phyloP scores from a whole-genome alignment of 164 flowering plant species.

The Paratinospora sagittata region DNA sequence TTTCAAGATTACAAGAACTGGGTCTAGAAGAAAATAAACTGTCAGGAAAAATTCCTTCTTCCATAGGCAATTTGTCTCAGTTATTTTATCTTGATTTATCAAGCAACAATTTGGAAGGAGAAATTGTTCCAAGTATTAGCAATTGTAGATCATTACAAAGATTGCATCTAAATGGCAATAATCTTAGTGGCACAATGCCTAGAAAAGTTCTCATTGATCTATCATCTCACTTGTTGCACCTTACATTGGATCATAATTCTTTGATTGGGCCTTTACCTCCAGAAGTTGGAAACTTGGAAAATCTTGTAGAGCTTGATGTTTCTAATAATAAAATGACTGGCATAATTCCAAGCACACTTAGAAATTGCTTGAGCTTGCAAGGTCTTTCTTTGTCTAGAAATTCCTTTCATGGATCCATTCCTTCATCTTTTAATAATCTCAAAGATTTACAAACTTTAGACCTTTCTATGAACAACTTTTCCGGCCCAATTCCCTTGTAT shows the following conservation, averaged over 20 bases:
- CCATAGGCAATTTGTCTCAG: background rate
- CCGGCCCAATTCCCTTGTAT: constrained; percentile 12
- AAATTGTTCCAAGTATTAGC: background rate
- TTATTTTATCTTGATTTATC: background rate
- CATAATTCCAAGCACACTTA: constrained; percentile 7
- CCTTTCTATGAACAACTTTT: constrained; percentile 2
- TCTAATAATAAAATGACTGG: constrained; percentile 12
- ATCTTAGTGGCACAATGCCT: background rate
- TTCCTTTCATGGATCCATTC: background rate
- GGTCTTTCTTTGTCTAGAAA: background rate
- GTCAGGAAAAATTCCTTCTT: constrained; percentile 3
- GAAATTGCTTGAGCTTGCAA: background rate
- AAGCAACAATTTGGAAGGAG: constrained; percentile 3
- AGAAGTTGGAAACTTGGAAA: background rate
- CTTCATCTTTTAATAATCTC: background rate
- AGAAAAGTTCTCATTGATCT: background rate
- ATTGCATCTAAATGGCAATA: background rate
- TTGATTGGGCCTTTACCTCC: background rate
- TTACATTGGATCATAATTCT: too few relatives aligned
- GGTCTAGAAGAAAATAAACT: background rate
- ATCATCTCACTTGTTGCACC: too few relatives aligned
- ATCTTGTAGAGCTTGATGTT: background rate
- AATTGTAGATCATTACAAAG: background rate
- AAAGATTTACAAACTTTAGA: background rate
- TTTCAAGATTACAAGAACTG: background rate